Evolutionary conservation across 805 yeast genomes (phyloP), one percentile per base, ranked within the genome.

Genomic region (Candida oleophila): DNA sequence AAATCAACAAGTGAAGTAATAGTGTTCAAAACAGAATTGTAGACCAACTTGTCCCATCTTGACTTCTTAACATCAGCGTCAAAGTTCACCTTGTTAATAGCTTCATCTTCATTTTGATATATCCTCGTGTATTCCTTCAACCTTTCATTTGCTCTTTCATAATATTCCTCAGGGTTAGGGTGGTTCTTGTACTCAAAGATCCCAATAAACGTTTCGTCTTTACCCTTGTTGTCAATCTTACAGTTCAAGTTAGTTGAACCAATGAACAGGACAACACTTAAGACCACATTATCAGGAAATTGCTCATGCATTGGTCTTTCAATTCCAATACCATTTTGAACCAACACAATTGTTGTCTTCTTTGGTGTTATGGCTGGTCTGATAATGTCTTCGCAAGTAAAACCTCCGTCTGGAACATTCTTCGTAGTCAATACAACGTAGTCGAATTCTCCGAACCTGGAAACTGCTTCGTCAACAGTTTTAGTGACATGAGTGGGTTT

Each of bases 361-460:
- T 40, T 51, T 1, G 61, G 51, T 9, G 57, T 49, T 34, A 70
- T 62, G 0, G 65, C 77, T 28, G 68, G 68, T 41, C 53, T 61
- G 33, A 77, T 64, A 33, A 76, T 68, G 11, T 67, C 69, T 51
- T 73, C 78, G 53, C 75, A 68, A 3, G 77, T 65, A 19, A 57
- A 55, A 9, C 58, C 51, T 0, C 72, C 62, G 53, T 64, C 74
- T 38, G 66, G 73, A 41, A 65, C 54, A 52, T 65, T 68, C 49
- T 71, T 71, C 16, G 75, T 71, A 37, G 69, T 57, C n/a, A 71
- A 55, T 14, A 71, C 57, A 18, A 71, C 60, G 47, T 59, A 71
- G 48, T 71, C 76, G 49, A 62, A 71, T 1, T 61, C 56, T 3
- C 68, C 68, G 32, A 43, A 47, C 3, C 45, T 43, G 7, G 44